A percentile compares a stretch with the other conserved stretches of the same genome.
Evolutionary conservation across 2,329 filamentous ascomycete genomes (phyloP).

Genomic region (Xylaria sp.): DNA sequence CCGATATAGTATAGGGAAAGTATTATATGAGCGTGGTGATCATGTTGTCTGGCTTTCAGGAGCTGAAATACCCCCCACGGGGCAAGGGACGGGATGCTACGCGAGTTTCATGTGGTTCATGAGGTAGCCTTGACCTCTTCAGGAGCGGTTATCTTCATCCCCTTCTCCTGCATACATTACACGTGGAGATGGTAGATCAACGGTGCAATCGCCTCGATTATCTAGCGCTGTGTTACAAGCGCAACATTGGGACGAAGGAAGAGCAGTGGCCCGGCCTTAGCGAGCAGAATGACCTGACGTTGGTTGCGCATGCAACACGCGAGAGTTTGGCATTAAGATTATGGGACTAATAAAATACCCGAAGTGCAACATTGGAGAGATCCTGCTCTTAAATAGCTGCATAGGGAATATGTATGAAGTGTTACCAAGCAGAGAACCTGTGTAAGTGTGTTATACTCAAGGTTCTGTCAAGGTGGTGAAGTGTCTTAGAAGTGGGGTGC

Average conservation of each 20-base stretch:
- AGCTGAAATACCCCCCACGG: conserved; percentile 11
- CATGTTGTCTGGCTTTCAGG: background rate
- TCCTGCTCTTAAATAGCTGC: background rate
- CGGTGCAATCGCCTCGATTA: conserved; percentile 8
- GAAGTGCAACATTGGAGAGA: conserved; percentile 4
- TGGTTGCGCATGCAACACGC: conserved; percentile 20
- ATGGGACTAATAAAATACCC: background rate
- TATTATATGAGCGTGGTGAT: background rate
- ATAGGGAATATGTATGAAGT: background rate
- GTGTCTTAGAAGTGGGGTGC: background rate
- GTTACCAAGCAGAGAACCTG: background rate
- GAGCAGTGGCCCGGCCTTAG: conserved; percentile 8
- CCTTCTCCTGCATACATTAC: background rate
- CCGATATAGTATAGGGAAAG: background rate
- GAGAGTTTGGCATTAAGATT: conserved; percentile 9
- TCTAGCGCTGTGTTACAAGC: conserved; percentile 27
- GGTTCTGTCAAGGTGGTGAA: too few relatives aligned
- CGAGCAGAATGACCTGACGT: conserved; percentile 19
- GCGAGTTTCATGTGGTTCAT: conserved; percentile 24
- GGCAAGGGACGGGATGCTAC: conserved; percentile 3
- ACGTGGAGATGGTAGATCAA: conserved; percentile 11
- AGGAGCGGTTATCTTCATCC: background rate
- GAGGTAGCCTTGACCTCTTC: conserved; percentile 5
- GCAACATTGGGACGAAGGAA: background rate
- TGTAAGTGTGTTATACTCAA: background rate